These are phyloP conservation scores for Candida dubliniensis DNA, from an alignment of 1,139 yeast genomes.

Conservation along the genomic window DNA sequence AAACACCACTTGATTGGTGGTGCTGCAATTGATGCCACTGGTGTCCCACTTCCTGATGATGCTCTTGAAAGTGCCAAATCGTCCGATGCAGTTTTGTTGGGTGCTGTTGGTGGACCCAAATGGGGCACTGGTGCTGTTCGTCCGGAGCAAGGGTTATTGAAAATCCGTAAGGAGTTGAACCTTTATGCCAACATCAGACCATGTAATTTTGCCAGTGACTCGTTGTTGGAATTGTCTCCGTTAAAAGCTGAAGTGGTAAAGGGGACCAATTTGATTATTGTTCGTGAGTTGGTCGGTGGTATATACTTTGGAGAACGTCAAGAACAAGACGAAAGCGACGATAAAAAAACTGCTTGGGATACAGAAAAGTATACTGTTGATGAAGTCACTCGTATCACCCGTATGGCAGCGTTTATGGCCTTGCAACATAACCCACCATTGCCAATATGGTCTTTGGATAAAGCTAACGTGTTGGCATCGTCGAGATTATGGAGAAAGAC, in stretches of 20 bases:
- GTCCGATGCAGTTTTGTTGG: slow-evolving; percentile 91
- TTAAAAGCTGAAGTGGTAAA: slow-evolving; percentile 77
- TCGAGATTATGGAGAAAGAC: slow-evolving; percentile 95
- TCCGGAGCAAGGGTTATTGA: slow-evolving; percentile 94
- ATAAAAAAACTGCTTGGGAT: slow-evolving; percentile 73
- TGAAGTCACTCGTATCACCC: slow-evolving; percentile 90
- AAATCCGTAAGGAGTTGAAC: slow-evolving; percentile 91
- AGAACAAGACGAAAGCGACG: slow-evolving; percentile 83
- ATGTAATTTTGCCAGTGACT: slow-evolving; percentile 89
- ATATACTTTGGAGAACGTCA: slow-evolving; percentile 94
- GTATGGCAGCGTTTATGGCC: slow-evolving; percentile 98
- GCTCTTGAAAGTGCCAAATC: slow-evolving; percentile 81
- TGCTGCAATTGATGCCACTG: slow-evolving; percentile 97
- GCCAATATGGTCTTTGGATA: slow-evolving; percentile 94
- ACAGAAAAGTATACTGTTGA: slow-evolving; percentile 87
- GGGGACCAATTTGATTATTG: slow-evolving; percentile 90
- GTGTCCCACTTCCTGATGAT: slow-evolving; percentile 86
- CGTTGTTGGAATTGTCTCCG: slow-evolving; percentile 83
- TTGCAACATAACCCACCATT: slow-evolving; percentile 89
- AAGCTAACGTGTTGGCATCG: slow-evolving; percentile 95
- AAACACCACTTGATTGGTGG: slow-evolving; percentile 91
- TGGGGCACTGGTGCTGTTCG: slow-evolving; percentile 96
- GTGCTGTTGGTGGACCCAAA: slow-evolving; percentile 99
- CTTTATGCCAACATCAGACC: slow-evolving; percentile 96
- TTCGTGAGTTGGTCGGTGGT: slow-evolving; percentile 96